phyloP scores from a whole-genome alignment of 768 basidiomycete genomes.

The Nidularia sp. region DNA sequence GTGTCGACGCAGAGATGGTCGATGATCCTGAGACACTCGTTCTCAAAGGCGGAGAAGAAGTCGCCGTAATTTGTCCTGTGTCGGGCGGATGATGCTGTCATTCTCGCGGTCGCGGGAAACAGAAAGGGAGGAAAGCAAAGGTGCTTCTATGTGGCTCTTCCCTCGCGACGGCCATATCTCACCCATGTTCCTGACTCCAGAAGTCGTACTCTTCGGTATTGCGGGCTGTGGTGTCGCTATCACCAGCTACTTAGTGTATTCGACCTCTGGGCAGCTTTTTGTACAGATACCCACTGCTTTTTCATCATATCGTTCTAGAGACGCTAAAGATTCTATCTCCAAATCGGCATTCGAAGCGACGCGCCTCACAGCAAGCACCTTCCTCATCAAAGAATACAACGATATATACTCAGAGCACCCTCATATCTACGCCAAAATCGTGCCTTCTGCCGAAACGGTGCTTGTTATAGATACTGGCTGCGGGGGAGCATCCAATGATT shows the following conservation, averaged over 20 bases:
- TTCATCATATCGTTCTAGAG: too few relatives aligned
- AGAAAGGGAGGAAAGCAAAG: background rate
- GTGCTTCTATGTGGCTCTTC: background rate
- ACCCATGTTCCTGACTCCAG: background rate
- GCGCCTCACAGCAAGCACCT: slow-evolving; percentile 23
- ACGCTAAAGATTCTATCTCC: background rate
- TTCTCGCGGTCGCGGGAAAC: background rate
- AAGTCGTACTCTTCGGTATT: slow-evolving; percentile 5
- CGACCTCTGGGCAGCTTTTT: slow-evolving; percentile 4
- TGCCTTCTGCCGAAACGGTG: slow-evolving; percentile 32
- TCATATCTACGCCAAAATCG: slow-evolving; percentile 48
- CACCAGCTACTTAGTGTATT: slow-evolving; percentile 10
- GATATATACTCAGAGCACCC: slow-evolving; percentile 50
- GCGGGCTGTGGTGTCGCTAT: slow-evolving; percentile 9
- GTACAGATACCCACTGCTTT: slow-evolving; percentile 1
- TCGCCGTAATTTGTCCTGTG: slow-evolving; percentile 79
- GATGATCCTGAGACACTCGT: slow-evolving; percentile 44
- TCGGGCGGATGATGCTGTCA: slow-evolving; percentile 57
- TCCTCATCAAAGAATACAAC: slow-evolving; percentile 45
- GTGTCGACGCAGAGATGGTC: slow-evolving; percentile 79
- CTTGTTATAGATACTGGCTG: slow-evolving; percentile 55
- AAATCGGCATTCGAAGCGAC: slow-evolving; percentile 22
- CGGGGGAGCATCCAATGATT: slow-evolving; percentile 40
- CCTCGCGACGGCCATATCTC: background rate
- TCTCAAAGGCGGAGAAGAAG: slow-evolving; percentile 69